These are phyloP conservation scores for Mycena vitilis DNA, from an alignment of 768 basidiomycete genomes.

Conservation along the genomic window DNA sequence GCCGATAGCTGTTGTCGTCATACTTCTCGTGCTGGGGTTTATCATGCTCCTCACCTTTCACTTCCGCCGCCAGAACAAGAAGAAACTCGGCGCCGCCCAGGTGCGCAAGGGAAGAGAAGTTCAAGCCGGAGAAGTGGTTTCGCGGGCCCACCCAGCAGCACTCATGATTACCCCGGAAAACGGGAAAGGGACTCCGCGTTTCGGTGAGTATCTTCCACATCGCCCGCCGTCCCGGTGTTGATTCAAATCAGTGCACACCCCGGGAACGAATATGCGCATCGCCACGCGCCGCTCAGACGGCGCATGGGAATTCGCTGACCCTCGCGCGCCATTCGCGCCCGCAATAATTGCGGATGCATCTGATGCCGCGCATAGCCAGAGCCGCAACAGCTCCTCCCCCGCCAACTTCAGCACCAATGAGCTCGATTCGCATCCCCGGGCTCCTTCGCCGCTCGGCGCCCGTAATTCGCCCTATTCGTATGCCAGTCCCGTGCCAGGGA, in stretches of 20 bases:
- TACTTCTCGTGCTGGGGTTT: slow-evolving; percentile 45
- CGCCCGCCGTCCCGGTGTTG: neutral
- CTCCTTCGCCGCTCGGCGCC: neutral
- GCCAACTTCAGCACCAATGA: neutral
- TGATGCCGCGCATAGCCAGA: slow-evolving; percentile 14
- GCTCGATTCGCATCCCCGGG: slow-evolving; percentile 4
- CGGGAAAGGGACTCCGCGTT: slow-evolving; percentile 49
- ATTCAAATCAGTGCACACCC: slow-evolving; percentile 57
- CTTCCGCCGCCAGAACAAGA: slow-evolving; percentile 45
- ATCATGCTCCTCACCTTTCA: slow-evolving; percentile 49
- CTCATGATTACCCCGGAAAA: slow-evolving; percentile 52
- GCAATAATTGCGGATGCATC: slow-evolving; percentile 28
- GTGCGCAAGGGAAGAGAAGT: slow-evolving; percentile 23
- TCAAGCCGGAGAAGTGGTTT: slow-evolving; percentile 42
- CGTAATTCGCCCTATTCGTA: slow-evolving; percentile 15
- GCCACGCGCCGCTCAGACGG: slow-evolving; percentile 65
- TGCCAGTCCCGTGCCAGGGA: slow-evolving; percentile 2
- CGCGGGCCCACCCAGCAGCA: slow-evolving; percentile 49
- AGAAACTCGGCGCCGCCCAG: slow-evolving; percentile 7
- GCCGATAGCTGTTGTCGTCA: slow-evolving; percentile 46
- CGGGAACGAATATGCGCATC: slow-evolving; percentile 69
- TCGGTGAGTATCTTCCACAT: slow-evolving; percentile 46
- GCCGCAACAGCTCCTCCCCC: slow-evolving; percentile 22
- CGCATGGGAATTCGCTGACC: slow-evolving; percentile 65
- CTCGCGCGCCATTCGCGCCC: slow-evolving; percentile 55